Conservation (phyloP, 2,329 filamentous ascomycete genomes). For the Penicillium sumatraense region DNA sequence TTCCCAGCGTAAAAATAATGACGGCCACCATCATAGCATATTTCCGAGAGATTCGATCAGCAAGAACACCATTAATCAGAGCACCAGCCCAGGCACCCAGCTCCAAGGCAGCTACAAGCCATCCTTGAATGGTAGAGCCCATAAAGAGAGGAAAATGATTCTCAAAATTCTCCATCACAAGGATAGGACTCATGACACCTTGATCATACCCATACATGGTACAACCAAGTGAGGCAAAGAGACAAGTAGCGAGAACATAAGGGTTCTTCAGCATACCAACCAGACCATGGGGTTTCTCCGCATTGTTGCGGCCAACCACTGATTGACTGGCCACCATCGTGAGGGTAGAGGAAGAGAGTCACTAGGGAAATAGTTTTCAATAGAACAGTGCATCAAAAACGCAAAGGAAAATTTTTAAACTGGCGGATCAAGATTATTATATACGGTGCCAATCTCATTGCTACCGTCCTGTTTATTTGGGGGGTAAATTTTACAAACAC, state of each 20-base stretch:
- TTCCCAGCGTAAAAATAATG: conserved; percentile 39
- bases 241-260: conserved; percentile 45
- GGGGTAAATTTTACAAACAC: too few relatives aligned
- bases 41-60: conserved; percentile 36
- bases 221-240: conserved; percentile 41
- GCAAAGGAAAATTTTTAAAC: too few relatives aligned
- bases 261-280: conserved; percentile 47
- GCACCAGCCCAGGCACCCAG: conserved; percentile 41
- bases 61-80: conserved; percentile 35
- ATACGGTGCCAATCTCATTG: too few relatives aligned
- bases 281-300: conserved; percentile 44
- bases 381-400: background rate
- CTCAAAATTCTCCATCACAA: conserved; percentile 44
- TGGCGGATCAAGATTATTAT: too few relatives aligned
- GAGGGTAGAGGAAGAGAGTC: conserved; percentile 4
- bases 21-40: conserved; percentile 41
- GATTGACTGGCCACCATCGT: conserved; percentile 40
- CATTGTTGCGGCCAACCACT: conserved; percentile 44
- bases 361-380: background rate
- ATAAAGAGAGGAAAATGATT: conserved; percentile 39
- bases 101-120: conserved; percentile 39
- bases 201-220: conserved; percentile 44
- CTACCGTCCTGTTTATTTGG: too few relatives aligned
- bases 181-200: conserved; percentile 40
- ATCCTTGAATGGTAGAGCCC: conserved; percentile 37